Base-by-base conservation (phyloP, 1,284 basidiomycete genomes). In the Naganishia sp. region DNA sequence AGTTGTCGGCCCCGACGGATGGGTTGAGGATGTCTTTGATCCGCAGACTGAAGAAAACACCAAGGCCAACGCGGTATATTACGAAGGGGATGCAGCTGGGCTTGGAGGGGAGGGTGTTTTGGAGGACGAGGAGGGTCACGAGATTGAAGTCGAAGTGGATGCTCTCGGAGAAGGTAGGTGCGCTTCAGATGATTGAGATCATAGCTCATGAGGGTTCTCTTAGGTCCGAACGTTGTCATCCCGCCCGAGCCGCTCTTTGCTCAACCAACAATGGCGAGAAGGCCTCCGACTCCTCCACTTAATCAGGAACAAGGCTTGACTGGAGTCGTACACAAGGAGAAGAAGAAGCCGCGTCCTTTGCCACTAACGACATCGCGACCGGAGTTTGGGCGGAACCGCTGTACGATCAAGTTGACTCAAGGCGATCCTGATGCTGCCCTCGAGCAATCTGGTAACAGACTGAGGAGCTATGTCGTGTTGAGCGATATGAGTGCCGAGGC, bases 401-500 rank as follows among this genome's bases (percentile, higher is more conserved):
- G 94, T 78, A 95, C 92, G 6, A 90, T 98, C 72, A 88, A 86
- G 0, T 79, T 98, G 60, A 90, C 86, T 0, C 94, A 98, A 72
- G 93, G 92, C 2, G 85, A 90, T 69, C 90, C 90, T 0, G 84
- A 83, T 44, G 81, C 75, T 0, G 84, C 83, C 46, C 76, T 86
- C 44, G 84, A 84, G 49, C 73, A 79, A 66, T 80, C 77, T 21
- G 84, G 83, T 36, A 84, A 89, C 71, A 84, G 85, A 42, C 78
- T 82, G 69, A 86, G 87, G 73, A 84, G 85, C 52, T 99, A 98
- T 78, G 84, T 97, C 6, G 89, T 98, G 21, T 90, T 92, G 2
- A 95, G 92, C 74, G 95, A 99, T 83, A 78, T 98, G 72, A 93
- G 90, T 70, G 90, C 96, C 72, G 94, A 96, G 81, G 88, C 87